Base-by-base conservation (phyloP, 108 stramenopile genomes). In the Nitzschia sp. region DNA sequence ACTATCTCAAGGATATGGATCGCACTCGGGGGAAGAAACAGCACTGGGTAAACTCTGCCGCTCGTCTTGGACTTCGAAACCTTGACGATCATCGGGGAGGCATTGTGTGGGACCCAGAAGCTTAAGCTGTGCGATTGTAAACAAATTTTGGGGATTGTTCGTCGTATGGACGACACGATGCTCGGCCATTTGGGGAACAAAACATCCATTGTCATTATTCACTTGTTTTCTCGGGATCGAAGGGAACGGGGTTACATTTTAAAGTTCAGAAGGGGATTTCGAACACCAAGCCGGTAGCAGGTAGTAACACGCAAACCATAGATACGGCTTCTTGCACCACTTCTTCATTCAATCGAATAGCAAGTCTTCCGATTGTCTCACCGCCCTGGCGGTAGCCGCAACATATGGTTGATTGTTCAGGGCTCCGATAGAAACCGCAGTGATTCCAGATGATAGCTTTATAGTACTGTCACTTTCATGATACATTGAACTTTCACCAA, bases 1-100 rank as follows among this genome's bases (percentile, higher is more conserved):
- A 77, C 33, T 58, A 81, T 31, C 62, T 86, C 46, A 82, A 83
- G 55, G 61, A 74, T 31, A 62, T 57, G 4, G 84, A 80, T 45
- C 58, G 59, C 6, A 77, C 74, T 26, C 76, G 88, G 3, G 85
- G 82, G 59, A 86, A 84, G n/a, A 84, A 86, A 11, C 79, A 72
- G 36, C 83, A 89, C 59, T 89, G 85, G 73, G 82, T 81, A 28
- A 73, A 75, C 61, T 71, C 74, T 48, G 88, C 88, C 11, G 60
- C 59, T 33, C 74, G 82, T 21, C 21, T 89, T 45, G 88, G 88
- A 9, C 80, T 89, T 81, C 58, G 73, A 24, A 84, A 89, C 28
- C 30, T 70, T 38, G 46, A 70, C 27, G 31, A 76, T 9, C 6
- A 58, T 17, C 68, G 75, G 13, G 42, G 29, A 11, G 75, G 75